Conservation (phyloP, 2,329 filamentous ascomycete species). For the Neofusicoccum umdonicola region DNA sequence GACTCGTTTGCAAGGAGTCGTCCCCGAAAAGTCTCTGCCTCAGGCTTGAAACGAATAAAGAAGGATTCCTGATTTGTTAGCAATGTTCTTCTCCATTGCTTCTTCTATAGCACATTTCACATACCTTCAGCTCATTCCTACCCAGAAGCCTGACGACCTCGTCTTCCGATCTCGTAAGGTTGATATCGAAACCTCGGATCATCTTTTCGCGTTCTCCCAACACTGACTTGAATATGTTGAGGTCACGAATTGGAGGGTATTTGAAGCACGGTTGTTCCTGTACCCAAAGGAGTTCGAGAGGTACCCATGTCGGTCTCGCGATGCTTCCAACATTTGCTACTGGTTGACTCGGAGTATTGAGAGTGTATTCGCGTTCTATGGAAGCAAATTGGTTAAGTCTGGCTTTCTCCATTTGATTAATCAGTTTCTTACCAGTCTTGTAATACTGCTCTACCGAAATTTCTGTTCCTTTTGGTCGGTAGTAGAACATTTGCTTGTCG, state of each 20-base stretch:
- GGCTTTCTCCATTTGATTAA: too few species aligned
- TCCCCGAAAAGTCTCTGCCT: neutral
- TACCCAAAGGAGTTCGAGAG: conserved; percentile 2
- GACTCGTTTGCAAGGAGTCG: too few species aligned
- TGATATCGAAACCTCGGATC: neutral
- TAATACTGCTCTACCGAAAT: too few species aligned
- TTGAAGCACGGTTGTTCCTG: neutral
- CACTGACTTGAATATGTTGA: neutral
- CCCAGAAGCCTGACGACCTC: neutral
- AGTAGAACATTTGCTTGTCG: too few species aligned
- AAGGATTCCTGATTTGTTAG: neutral
- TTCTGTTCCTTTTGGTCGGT: too few species aligned
- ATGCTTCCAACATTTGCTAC: neutral
- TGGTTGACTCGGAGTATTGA: neutral
- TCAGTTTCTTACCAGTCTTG: too few species aligned
- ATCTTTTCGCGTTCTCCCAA: neutral
- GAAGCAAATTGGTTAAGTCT: neutral
- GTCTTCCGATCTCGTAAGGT: neutral
- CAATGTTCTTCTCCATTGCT: too few species aligned
- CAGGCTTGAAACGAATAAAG: neutral
- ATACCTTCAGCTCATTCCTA: neutral
- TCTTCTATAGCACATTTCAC: neutral
- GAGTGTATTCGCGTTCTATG: neutral
- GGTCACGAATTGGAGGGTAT: neutral
- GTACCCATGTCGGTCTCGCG: neutral